Evolutionary conservation across 1,139 yeast genomes (phyloP), one percentile per base, ranked within the genome.

Genomic region (Kodamaea sp.): DNA sequence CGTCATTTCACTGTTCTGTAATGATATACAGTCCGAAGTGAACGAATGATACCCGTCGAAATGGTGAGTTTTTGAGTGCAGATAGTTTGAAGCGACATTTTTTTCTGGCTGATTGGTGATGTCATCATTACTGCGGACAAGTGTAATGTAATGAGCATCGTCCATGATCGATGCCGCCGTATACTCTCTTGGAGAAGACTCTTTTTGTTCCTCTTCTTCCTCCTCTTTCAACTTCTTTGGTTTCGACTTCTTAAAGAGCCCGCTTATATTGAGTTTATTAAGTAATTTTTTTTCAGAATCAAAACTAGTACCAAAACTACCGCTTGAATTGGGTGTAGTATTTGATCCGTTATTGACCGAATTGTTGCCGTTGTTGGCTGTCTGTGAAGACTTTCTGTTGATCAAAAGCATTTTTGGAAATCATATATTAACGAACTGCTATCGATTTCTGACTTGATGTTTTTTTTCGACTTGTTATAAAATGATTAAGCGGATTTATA

Each of bases 1-100:
- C 4, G 73, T 67, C 73, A 67, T 65, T 38, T 67, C 74, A 46
- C 69, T 62, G 46, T 66, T 65, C 49, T 57, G 70, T 32, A 68
- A 55, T 22, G 69, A 62, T 11, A 68, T 61, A 37, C 73, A 67
- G 38, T 67, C 72, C 23, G 72, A 52, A 24, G 65, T 63, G 52
- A 64, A 63, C 9, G 66, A 57, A 8, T 59, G 53, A 46, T 63
- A 63, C 28, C 62, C 45, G 25, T 50, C 58, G 20, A 46, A 40
- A 33, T 33, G 29, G 31, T 31, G 25, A 23, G n/a, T 3, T 41
- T 12, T 27, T 12, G 10, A 20, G 27, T 34, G 36, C 11, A 39
- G 28, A 34, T 37, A 32, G 39, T 38, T 31, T 26, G 22, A 15
- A 32, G 32, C 34, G 33, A 29, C 22, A 20, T 24, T 24, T 26